These are phyloP conservation scores for Candida schatavii DNA, from an alignment of 805 yeast species.

Conservation along the genomic window DNA sequence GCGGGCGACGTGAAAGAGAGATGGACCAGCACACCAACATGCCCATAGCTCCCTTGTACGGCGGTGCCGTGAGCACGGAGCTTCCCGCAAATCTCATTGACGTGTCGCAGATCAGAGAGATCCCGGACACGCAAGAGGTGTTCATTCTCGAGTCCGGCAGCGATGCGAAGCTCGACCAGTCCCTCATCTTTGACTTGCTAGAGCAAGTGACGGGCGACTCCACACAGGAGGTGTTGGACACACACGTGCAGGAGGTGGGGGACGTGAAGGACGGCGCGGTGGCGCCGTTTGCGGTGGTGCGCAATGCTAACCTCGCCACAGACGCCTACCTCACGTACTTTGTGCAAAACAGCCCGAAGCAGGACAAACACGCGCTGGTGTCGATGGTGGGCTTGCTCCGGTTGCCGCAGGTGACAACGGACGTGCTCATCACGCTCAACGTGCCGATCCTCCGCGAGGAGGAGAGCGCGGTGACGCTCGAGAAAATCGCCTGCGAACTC, in stretches of 20 bases:
- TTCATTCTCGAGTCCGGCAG: slow-evolving; percentile 47
- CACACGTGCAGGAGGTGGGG: slow-evolving; percentile 58
- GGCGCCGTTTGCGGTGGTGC: not conserved
- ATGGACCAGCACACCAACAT: not conserved
- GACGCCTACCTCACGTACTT: slow-evolving; percentile 32
- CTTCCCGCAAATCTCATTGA: slow-evolving; percentile 62
- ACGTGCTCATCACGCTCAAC: slow-evolving; percentile 58
- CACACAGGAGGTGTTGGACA: slow-evolving; percentile 43
- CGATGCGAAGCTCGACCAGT: slow-evolving; percentile 39
- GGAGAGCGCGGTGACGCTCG: slow-evolving; percentile 3
- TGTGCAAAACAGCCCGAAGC: slow-evolving; percentile 29
- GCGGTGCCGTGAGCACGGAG: slow-evolving; percentile 70
- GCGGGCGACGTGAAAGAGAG: not conserved
- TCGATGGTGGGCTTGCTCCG: slow-evolving; percentile 59
- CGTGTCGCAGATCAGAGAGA: slow-evolving; percentile 73
- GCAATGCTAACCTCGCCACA: slow-evolving; percentile 6
- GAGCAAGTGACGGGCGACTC: slow-evolving; percentile 43
- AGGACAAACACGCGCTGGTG: slow-evolving; percentile 36
- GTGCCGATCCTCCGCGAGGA: slow-evolving; percentile 38
- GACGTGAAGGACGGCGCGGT: slow-evolving; percentile 15
- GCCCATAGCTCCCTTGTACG: slow-evolving; percentile 46
- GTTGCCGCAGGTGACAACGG: slow-evolving; percentile 51
- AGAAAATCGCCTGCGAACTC: not conserved
- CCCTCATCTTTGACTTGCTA: slow-evolving; percentile 63
- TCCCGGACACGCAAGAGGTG: slow-evolving; percentile 95